A percentile compares a stretch with the other conserved stretches of the same genome.
Evolutionary conservation across 768 basidiomycete species (phyloP).

Genomic region (Multifurca ochricompacta): DNA sequence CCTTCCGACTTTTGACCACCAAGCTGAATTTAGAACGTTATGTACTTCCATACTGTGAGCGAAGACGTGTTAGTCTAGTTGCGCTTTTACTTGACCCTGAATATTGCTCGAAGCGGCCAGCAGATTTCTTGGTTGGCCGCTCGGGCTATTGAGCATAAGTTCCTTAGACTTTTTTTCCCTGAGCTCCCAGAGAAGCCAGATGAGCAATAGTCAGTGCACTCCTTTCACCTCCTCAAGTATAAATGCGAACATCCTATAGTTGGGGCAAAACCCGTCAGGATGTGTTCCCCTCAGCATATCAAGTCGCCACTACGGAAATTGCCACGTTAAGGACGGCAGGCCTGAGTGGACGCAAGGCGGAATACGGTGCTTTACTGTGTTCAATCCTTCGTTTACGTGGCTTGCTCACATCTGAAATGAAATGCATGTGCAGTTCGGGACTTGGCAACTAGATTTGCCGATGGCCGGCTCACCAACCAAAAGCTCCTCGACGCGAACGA

Average conservation of each 20-base stretch:
- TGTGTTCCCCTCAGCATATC: slow-evolving; percentile 62
- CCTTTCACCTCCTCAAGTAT: no score
- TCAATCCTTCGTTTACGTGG: neutral
- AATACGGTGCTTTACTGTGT: slow-evolving; percentile 55
- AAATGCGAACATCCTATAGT: neutral
- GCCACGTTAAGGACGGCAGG: slow-evolving; percentile 62
- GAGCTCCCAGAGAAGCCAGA: slow-evolving; percentile 60
- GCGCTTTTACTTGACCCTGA: neutral
- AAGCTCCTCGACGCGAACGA: slow-evolving; percentile 66
- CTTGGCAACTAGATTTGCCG: slow-evolving; percentile 70
- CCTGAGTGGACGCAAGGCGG: slow-evolving; percentile 77
- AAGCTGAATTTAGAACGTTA: slow-evolving; percentile 42
- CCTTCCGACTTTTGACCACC: neutral
- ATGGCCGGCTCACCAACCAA: slow-evolving; percentile 68
- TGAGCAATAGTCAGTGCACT: slow-evolving; percentile 39
- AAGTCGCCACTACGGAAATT: slow-evolving; percentile 56
- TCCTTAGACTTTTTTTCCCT: slow-evolving; percentile 67
- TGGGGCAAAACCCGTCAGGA: slow-evolving; percentile 13
- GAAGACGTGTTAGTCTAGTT: neutral
- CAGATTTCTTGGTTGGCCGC: slow-evolving; percentile 88
- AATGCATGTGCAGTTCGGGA: slow-evolving; percentile 49
- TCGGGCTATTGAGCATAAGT: slow-evolving; percentile 71
- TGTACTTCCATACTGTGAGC: slow-evolving; percentile 64
- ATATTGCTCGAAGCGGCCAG: slow-evolving; percentile 43
- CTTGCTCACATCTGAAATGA: neutral